phyloP scores from a whole-genome alignment of 2,329 filamentous ascomycete species.

The Cercospora sp. region DNA sequence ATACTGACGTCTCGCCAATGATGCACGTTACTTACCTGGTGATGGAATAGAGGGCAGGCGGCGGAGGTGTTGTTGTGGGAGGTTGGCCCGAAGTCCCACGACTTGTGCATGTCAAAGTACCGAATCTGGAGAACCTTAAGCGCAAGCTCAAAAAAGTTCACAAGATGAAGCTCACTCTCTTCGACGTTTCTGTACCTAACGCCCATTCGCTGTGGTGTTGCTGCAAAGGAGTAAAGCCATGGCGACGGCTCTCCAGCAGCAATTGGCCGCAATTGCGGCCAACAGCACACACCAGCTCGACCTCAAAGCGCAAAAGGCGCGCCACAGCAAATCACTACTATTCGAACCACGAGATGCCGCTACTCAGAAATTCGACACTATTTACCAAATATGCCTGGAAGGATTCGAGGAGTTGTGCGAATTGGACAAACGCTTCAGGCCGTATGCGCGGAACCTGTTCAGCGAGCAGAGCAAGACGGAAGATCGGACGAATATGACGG shows the following conservation, averaged over 20 bases:
- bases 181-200: neutral
- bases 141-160: constrained; percentile 14
- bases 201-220: neutral
- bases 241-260: constrained; percentile 85
- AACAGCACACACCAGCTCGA: constrained; percentile 89
- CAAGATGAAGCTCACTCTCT: neutral
- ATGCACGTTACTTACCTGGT: neutral
- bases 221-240: constrained; percentile 49
- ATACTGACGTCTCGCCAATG: neutral
- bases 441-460: constrained; percentile 79
- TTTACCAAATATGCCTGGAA: constrained; percentile 83
- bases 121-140: neutral
- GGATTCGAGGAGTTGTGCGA: constrained; percentile 90
- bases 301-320: constrained; percentile 85
- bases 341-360: constrained; percentile 85
- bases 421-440: constrained; percentile 75
- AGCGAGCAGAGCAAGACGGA: constrained; percentile 89
- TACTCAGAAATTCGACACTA: constrained; percentile 83
- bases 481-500: constrained; percentile 82
- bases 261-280: constrained; percentile 88
- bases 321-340: constrained; percentile 91
- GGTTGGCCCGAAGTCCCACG: constrained; percentile 6
- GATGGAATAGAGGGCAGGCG: neutral
- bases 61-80: neutral
- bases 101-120: neutral